Evolutionary conservation across 2,329 filamentous ascomycete species (phyloP).

Genomic region (Aspergillus thermomutatus): DNA sequence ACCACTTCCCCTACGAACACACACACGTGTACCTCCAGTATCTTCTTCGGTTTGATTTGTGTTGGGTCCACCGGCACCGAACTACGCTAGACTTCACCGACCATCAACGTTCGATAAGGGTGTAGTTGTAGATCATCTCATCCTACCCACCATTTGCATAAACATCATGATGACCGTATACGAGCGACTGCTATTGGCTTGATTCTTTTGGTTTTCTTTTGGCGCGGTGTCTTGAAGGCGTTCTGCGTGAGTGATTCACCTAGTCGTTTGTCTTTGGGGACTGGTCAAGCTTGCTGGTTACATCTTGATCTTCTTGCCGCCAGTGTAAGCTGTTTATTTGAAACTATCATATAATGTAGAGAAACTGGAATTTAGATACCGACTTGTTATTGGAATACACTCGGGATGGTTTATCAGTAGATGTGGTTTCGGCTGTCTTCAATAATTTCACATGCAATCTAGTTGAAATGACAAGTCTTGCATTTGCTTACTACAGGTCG

Average conservation of each 20-base stretch:
- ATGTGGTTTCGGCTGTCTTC: not conserved
- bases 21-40: conserved; percentile 23
- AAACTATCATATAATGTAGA: not conserved
- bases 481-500: too few relatives aligned
- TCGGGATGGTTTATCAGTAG: not conserved
- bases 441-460: not conserved
- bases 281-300: not conserved
- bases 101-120: not conserved
- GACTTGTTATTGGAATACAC: not conserved
- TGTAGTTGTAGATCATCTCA: not conserved
- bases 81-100: not conserved
- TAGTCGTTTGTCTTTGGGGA: not conserved
- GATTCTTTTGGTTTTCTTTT: not conserved
- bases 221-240: not conserved
- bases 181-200: not conserved
- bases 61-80: conserved; percentile 1
- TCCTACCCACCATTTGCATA: not conserved
- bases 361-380: not conserved
- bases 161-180: not conserved
- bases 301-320: not conserved
- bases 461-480: too few relatives aligned
- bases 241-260: not conserved
- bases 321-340: not conserved
- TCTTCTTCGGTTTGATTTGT: conserved; percentile 27
- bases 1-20: conserved; percentile 17